Evolutionary conservation across 495 filamentous ascomycete genomes (phyloP), one percentile per base, ranked within the genome.

Genomic region (Neurospora cerealis): DNA sequence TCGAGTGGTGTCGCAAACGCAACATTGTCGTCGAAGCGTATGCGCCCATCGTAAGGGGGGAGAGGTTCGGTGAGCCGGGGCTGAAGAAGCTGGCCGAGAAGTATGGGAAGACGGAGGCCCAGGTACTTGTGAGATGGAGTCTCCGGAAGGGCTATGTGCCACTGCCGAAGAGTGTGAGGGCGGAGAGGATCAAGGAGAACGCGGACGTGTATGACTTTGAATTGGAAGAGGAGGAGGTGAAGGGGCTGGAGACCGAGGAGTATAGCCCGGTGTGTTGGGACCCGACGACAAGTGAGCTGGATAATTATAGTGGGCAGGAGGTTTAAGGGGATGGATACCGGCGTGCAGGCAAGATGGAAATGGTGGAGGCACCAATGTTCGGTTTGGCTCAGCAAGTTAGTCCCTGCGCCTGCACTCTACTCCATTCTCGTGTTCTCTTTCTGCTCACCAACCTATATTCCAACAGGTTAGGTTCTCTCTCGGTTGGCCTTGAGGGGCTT

Each of bases 111-210:
- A 90, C 88, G 9, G 84, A 89, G 69, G 91, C 92, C 3, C 95
- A 98, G 84, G 85, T 97, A 10, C 79, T 98, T 74, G 70, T 98
- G 11, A 86, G 93, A 70, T 98, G 95, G 94, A 94, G 92, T 78
- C 82, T 97, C 81, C 93, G 97, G 79, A 95, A 91, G 83, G 91
- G 89, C 1, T 88, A 89, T 69, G 84, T 94, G 21, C 91, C 92
- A 38, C 86, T 96, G 34, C 92, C 93, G 5, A 95, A 95, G 84
- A 93, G 90, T 44, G 91, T 90, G 0, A 93, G 88, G 0, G 82
- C 85, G 4, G 83, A 82, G 34, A 83, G 93, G 17, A 95, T 96
- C 74, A 83, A 84, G 77, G 91, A 93, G 80, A 98, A 98, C 79
- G 85, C 89, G 0, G 83, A 90, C 46, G 82, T 97, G 2, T 97